Conservation (phyloP, 768 basidiomycete genomes). For the Saitozyma sp. region DNA sequence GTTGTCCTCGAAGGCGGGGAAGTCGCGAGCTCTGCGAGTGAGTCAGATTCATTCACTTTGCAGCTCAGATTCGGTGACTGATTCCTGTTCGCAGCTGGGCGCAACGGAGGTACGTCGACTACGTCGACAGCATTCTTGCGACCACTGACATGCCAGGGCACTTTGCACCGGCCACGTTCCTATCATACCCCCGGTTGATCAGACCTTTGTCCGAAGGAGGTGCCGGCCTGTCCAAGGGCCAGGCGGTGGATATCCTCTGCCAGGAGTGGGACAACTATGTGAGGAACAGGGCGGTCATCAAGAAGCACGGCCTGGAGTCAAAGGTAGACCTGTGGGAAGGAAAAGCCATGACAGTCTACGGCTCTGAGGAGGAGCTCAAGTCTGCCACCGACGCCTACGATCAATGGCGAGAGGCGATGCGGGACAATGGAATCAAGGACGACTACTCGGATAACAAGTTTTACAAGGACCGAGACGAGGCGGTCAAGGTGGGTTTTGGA, state of each 20-base stretch:
- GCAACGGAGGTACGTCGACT: constrained; percentile 24
- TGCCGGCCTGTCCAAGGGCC: constrained; percentile 28
- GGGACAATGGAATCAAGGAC: background rate
- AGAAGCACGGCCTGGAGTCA: constrained; percentile 24
- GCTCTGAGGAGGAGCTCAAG: background rate
- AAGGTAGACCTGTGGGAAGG: constrained; percentile 39
- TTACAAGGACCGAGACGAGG: constrained; percentile 1
- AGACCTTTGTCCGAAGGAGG: constrained; percentile 26
- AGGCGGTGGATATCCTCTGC: constrained; percentile 33
- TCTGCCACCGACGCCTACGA: background rate
- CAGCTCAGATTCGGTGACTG: background rate
- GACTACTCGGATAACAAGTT: constrained; percentile 2
- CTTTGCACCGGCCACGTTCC: constrained; percentile 26
- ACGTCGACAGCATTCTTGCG: no score
- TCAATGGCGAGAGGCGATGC: background rate
- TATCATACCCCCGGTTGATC: constrained; percentile 8
- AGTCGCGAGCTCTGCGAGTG: constrained; percentile 30
- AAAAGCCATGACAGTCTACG: background rate
- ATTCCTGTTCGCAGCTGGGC: constrained; percentile 14
- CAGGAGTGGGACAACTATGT: constrained; percentile 33
- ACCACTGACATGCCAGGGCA: constrained; percentile 3
- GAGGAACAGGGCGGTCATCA: constrained; percentile 22
- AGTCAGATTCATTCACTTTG: constrained; percentile 7
- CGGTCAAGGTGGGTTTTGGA: constrained; percentile 1
- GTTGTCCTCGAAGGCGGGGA: constrained; percentile 17